Conservation (phyloP, 306 rosid genomes). For the Cicer yamashitae region DNA sequence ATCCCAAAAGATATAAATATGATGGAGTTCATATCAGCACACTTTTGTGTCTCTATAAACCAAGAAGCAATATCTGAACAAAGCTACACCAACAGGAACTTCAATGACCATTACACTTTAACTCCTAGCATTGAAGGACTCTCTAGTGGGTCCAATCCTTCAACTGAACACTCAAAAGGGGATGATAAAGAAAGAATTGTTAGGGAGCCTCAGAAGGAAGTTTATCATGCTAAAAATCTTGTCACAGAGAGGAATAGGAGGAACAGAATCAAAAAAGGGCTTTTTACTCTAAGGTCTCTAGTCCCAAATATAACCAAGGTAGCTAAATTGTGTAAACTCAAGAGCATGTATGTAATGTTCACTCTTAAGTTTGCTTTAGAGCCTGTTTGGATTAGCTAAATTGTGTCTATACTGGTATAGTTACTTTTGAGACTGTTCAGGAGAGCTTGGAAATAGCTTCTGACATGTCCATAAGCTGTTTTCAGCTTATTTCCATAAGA, state of each 20-base stretch:
- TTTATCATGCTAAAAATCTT: slow-evolving; percentile 70
- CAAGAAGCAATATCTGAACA: slow-evolving; percentile 49
- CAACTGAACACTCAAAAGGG: slow-evolving; percentile 48
- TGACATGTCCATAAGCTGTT: too few species aligned
- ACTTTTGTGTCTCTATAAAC: slow-evolving; percentile 50
- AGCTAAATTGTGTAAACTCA: slow-evolving; percentile 22
- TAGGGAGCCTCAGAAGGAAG: slow-evolving; percentile 47
- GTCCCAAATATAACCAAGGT: slow-evolving; percentile 93
- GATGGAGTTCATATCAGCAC: slow-evolving; percentile 60
- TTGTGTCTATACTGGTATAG: too few species aligned
- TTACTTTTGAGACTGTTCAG: too few species aligned
- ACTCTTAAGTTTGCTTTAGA: slow-evolving; percentile 27
- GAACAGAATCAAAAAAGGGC: slow-evolving; percentile 60
- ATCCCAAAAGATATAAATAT: slow-evolving; percentile 57
- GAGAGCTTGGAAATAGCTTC: too few species aligned
- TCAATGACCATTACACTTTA: slow-evolving; percentile 46
- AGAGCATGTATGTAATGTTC: background rate
- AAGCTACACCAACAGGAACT: slow-evolving; percentile 41
- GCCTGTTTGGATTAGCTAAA: background rate
- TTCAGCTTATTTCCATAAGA: too few species aligned
- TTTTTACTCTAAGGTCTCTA: slow-evolving; percentile 66
- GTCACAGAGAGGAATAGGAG: slow-evolving; percentile 85
- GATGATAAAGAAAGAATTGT: slow-evolving; percentile 44
- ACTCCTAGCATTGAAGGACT: slow-evolving; percentile 65
- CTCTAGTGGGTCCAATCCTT: slow-evolving; percentile 63